Base-by-base conservation (phyloP, 2,329 filamentous ascomycete species). In the Aspergillus fumigatus region DNA sequence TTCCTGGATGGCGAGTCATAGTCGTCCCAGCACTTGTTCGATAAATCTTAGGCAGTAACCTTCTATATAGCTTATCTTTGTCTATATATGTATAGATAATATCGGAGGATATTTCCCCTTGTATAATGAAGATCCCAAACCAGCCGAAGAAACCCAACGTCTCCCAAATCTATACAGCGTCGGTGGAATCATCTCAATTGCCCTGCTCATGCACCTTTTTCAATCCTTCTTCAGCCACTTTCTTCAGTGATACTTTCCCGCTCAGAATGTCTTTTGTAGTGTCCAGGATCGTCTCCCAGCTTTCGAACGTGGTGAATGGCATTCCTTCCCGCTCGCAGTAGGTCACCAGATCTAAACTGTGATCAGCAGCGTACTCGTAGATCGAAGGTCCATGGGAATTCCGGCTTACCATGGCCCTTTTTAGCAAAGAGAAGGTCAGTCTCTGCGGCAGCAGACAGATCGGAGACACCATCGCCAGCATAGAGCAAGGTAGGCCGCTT, bases 351-450 rank as follows among this genome's bases (percentile, higher is more conserved):
- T 97, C 92, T 91, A 59, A 40, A 51, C 17, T 48, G 38, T n/a
- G 48, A 53, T 67, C 50, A 69, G 59, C 55, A 17, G 32, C 32
- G 17, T 38, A 50, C 52, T 11, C 8, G 10, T 27, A 29, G 11
- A 32, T n/a, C 23, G 21, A 17, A 56, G 48, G 29, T 50, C 7
- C 25, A 41, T 9, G 4, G 26, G 43, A 27, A 25, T 50, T 50
- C 63, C 27, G 49, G 68, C 81, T 66, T 78, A 91, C 89, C 90
- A 73, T 90, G 87, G 23, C 91, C 93, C 62, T 89, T 88, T 81
- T 97, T 97, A 53, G 93, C 93, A 69, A 97, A 97, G 38, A 97
- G 80, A 53, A 97, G 77, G 72, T 97, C 92, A 2, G 92, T 96
- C 80, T 97, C 92, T 65, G 88, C 86, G 3, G 94, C 93, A 8